Conservation (phyloP, 2,329 filamentous ascomycete species). For the Fusarium odoratissimum region DNA sequence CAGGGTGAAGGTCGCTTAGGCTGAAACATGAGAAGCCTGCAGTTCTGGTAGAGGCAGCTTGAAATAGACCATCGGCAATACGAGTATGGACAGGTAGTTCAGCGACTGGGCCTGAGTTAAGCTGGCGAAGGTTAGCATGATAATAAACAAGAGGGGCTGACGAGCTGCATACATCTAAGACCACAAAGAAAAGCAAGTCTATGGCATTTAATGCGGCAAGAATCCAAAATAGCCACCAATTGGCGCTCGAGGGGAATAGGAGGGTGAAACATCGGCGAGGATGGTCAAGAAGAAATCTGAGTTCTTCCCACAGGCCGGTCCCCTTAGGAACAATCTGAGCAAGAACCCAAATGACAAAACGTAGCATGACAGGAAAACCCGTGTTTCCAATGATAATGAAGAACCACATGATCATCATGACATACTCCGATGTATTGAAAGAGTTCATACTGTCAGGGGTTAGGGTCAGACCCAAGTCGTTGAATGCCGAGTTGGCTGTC, state of each 20-base stretch:
- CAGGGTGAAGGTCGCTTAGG: conserved; percentile 82
- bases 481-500: conserved; percentile 88
- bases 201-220: conserved; percentile 83
- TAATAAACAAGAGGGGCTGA: neutral
- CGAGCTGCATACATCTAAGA: conserved; percentile 78
- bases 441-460: conserved; percentile 95
- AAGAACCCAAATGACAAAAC: conserved; percentile 88
- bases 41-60: conserved; percentile 88
- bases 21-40: conserved; percentile 89
- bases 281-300: conserved; percentile 91
- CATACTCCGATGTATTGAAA: conserved; percentile 81
- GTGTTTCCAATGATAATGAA: conserved; percentile 96
- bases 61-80: conserved; percentile 88
- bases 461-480: conserved; percentile 92
- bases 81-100: conserved; percentile 77
- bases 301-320: conserved; percentile 86
- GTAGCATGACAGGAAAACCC: conserved; percentile 92
- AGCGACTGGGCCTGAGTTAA: conserved; percentile 77
- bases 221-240: conserved; percentile 95
- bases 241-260: conserved; percentile 88
- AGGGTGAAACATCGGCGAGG: conserved; percentile 96
- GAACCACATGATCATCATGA: conserved; percentile 82
- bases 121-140: conserved; percentile 56
- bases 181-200: conserved; percentile 90
- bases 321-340: conserved; percentile 73